Evolutionary conservation across 2,329 filamentous ascomycete species (phyloP).

Genomic region (Penicillium sp.): DNA sequence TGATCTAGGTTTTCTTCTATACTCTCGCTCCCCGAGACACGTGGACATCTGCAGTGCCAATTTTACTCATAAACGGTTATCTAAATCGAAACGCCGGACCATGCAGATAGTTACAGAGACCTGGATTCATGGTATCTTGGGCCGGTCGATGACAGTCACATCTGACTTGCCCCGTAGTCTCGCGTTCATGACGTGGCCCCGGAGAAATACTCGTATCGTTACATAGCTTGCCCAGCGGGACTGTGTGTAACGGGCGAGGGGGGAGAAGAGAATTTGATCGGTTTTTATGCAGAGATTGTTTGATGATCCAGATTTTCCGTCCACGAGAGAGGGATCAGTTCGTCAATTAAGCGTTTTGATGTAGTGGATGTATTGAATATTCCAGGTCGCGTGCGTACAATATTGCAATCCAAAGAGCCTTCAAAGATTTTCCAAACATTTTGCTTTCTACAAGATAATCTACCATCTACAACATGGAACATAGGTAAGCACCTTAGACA

Average conservation of each 20-base stretch:
- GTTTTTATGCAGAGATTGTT: not conserved
- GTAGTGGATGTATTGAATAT: too few species aligned
- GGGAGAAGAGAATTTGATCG: not conserved
- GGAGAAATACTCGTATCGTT: constrained; percentile 14
- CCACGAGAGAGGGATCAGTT: too few species aligned
- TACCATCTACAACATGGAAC: too few species aligned
- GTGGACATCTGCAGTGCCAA: not conserved
- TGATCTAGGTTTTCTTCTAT: not conserved
- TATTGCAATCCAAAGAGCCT: too few species aligned
- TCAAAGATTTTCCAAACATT: too few species aligned
- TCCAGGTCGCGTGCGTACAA: too few species aligned
- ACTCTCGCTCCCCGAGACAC: not conserved
- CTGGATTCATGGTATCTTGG: not conserved
- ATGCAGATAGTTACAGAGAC: not conserved
- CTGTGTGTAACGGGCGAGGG: not conserved
- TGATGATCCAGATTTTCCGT: not conserved
- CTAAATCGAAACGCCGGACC: not conserved
- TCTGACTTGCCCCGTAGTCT: not conserved
- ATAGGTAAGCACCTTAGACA: not conserved
- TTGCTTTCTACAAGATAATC: too few species aligned
- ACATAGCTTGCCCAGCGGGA: not conserved
- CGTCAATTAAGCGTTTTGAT: too few species aligned
- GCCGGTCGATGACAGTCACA: constrained; percentile 9
- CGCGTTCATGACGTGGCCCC: constrained; percentile 15
- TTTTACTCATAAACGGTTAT: not conserved